Evolutionary conservation across 208 protist species (phyloP), one percentile per base, ranked within the genome.

Genomic region (Trypanosoma platydactyli): DNA sequence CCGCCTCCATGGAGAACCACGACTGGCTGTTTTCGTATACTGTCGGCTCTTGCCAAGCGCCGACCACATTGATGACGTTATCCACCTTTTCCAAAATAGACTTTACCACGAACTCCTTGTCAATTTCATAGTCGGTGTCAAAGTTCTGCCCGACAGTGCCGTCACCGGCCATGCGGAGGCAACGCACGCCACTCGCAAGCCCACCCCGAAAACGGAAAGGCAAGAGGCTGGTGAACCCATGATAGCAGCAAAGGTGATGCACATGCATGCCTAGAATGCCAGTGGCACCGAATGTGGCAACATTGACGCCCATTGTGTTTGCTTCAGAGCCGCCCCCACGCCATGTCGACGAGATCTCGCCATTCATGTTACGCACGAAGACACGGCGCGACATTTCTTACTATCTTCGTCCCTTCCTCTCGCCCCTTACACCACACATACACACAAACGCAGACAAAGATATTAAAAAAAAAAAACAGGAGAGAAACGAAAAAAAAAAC

Each of bases 101-200:
- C 71, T 95, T 94, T 20, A 95, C 90, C 42, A 94, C 87, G 64
- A 95, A 94, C 76, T 94, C 87, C 77, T 94, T 95, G 73, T 95
- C 90, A 51, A 94, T 88, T 58, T 95, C 90, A 50, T 89, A 95
- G 66, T 95, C 90, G 0, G 86, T 92, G 27, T 93, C 84, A 67
- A 88, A 93, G 76, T 94, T 95, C 71, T 94, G 86, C 3, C 90
- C 90, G 5, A 94, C 77, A 41, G 90, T 95, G 25, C 90, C 87
- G 41, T 95, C 90, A 52, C 87, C 87, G 18, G 86, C 76, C 62
- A 81, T 73, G 18, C 87, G 86, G 63, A 91, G 74, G 50, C 77
- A 58, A 11, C 90, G 90, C 59, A 88, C 83, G 48, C 90, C 83
- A 63, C 87, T 91, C 20, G 79, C 68, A 72, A 92, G 77, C 61